These are phyloP conservation scores for Cydonia oblonga DNA, from an alignment of 331 rosid genomes.

Conservation along the genomic window DNA sequence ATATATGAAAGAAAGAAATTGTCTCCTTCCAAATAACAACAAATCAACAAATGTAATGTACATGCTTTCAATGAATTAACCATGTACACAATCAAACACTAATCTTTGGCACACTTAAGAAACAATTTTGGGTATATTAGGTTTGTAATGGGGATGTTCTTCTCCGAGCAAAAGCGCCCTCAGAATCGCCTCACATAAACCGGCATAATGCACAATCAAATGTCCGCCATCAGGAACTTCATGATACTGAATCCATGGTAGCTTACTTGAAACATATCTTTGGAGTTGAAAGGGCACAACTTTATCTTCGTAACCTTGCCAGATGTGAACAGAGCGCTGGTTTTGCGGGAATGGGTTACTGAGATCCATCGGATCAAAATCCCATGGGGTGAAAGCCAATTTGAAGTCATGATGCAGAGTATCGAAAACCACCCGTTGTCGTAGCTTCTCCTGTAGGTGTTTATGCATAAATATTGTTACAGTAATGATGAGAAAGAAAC, in stretches of 20 bases:
- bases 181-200: constrained; percentile 61
- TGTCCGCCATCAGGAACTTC: constrained; percentile 87
- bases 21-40: background rate
- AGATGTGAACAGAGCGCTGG: constrained; percentile 8
- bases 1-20: background rate
- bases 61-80: background rate
- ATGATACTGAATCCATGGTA: constrained; percentile 78
- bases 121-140: constrained; percentile 12
- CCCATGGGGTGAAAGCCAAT: constrained; percentile 67
- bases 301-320: constrained; percentile 88
- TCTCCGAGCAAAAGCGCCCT: constrained; percentile 78
- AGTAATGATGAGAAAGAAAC: background rate
- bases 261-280: constrained; percentile 54
- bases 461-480: constrained; percentile 8
- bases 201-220: constrained; percentile 58
- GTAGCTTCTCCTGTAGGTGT: constrained; percentile 40
- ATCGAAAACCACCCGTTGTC: constrained; percentile 46
- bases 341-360: constrained; percentile 47
- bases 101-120: background rate
- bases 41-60: background rate
- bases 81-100: background rate
- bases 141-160: constrained; percentile 24
- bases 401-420: constrained; percentile 61
- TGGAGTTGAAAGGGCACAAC: constrained; percentile 67
- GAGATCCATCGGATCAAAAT: constrained; percentile 58